Evolutionary conservation across 1,284 basidiomycete species (phyloP).

Genomic region (Rhodotorula sp.): DNA sequence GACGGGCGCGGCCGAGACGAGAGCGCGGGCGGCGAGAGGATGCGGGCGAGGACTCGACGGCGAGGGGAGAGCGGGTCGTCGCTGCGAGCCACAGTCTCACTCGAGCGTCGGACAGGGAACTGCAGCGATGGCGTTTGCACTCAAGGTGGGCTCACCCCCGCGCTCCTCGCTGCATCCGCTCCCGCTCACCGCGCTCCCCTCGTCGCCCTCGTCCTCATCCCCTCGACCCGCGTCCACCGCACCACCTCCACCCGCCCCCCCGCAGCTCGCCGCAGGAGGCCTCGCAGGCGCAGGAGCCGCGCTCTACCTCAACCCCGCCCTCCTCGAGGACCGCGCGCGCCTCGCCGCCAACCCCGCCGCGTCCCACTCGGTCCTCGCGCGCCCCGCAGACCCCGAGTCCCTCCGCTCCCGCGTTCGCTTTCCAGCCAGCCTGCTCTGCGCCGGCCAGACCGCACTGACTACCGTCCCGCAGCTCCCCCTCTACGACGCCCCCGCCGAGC

Average conservation of each 20-base stretch:
- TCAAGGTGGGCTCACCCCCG: neutral
- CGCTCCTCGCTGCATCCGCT: neutral
- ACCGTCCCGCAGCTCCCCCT: conserved; percentile 66
- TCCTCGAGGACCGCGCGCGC: neutral
- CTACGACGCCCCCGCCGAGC: conserved; percentile 59
- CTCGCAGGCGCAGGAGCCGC: neutral
- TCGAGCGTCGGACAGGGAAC: neutral
- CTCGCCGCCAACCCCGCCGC: neutral
- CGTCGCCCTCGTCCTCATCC: neutral
- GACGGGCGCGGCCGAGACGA: too few species aligned
- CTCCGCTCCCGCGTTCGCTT: neutral
- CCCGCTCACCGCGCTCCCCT: neutral
- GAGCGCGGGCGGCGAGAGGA: too few species aligned
- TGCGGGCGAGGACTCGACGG: too few species aligned
- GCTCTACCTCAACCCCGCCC: neutral
- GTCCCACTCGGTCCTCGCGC: neutral
- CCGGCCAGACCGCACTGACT: neutral
- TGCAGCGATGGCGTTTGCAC: neutral
- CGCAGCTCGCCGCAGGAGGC: conserved; percentile 3
- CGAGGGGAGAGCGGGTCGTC: too few species aligned
- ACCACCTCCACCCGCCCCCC: too few species aligned
- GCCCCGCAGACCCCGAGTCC: conserved; percentile 6
- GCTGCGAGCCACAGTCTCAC: too few species aligned
- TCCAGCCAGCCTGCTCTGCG: neutral
- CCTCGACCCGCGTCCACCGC: neutral